phyloP scores from a whole-genome alignment of 108 stramenopile genomes.

The Nannochloropsis oceanica region DNA sequence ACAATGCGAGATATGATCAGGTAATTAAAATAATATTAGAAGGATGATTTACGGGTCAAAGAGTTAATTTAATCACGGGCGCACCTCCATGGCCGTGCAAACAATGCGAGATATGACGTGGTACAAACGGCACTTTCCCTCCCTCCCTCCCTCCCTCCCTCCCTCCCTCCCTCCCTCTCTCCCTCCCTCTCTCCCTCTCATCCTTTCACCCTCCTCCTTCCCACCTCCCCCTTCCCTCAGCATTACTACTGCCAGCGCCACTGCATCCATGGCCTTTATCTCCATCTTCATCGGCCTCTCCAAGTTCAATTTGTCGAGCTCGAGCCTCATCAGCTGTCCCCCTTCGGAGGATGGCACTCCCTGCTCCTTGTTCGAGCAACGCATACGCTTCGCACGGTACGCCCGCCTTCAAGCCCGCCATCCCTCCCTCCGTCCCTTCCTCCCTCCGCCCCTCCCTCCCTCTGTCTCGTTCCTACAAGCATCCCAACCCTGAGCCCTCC shows the following conservation, averaged over 20 bases:
- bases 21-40: no score
- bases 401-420: background rate
- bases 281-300: background rate
- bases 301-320: background rate
- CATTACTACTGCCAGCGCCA: background rate
- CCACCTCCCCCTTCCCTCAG: no score
- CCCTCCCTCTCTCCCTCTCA: background rate
- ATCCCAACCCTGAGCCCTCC: background rate
- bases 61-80: background rate
- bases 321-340: background rate
- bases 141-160: background rate
- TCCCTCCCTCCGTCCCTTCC: background rate
- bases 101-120: background rate
- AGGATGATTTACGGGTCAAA: no score
- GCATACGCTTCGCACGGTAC: background rate
- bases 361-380: background rate
- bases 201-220: no score
- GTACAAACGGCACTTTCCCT: no score
- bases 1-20: background rate
- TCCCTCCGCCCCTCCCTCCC: background rate
- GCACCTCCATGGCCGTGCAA: background rate
- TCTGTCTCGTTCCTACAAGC: background rate
- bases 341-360: background rate
- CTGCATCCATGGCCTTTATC: background rate
- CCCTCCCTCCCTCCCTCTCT: background rate